phyloP scores from a whole-genome alignment of 345 rosid species.

The Eucalyptus cladocalyx region DNA sequence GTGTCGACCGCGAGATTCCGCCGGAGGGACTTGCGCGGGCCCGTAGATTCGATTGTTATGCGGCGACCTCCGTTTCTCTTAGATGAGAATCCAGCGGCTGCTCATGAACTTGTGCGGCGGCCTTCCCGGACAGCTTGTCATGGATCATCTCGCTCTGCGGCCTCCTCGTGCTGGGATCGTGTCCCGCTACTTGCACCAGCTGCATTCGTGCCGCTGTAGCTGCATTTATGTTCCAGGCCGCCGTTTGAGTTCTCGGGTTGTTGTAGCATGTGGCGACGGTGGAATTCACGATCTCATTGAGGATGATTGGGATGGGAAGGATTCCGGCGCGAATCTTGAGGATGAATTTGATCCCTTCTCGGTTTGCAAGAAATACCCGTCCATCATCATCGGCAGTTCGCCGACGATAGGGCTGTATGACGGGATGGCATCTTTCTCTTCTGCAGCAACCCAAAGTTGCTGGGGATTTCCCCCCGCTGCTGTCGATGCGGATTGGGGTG shows the following conservation, averaged over 20 bases:
- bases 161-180: background rate
- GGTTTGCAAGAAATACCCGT: slow-evolving; percentile 68
- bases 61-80: background rate
- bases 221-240: background rate
- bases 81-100: background rate
- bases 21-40: background rate
- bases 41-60: background rate
- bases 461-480: slow-evolving; percentile 22
- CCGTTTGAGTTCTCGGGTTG: background rate
- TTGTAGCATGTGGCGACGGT: slow-evolving; percentile 20
- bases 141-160: background rate
- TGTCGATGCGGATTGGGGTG: slow-evolving; percentile 27
- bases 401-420: slow-evolving; percentile 50
- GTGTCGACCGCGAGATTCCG: background rate
- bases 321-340: slow-evolving; percentile 9
- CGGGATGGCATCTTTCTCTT: slow-evolving; percentile 4
- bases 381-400: slow-evolving; percentile 57
- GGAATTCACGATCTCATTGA: slow-evolving; percentile 33
- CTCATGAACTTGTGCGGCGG: background rate
- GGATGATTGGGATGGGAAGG: slow-evolving; percentile 26
- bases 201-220: background rate
- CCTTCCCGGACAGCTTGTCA: background rate
- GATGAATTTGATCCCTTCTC: slow-evolving; percentile 35
- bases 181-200: background rate
- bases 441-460: slow-evolving; percentile 15